These are phyloP conservation scores for Linnemannia elongata DNA, from an alignment of 192 early-diverging fungal genomes.

Conservation along the genomic window DNA sequence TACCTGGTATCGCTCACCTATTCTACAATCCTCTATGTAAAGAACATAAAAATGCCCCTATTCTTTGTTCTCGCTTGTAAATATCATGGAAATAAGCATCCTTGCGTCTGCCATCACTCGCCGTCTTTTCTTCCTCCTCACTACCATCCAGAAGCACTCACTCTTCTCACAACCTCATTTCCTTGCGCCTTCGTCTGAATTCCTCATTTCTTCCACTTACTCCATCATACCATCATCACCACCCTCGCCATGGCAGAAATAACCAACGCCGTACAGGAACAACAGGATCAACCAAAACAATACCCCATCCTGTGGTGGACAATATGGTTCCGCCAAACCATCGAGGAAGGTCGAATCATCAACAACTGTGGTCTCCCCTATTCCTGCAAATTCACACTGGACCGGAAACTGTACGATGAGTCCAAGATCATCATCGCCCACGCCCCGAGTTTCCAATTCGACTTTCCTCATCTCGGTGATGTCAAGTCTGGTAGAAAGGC, in stretches of 20 bases:
- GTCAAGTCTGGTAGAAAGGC: conserved; percentile 14
- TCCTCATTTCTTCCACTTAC: no score
- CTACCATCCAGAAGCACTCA: no score
- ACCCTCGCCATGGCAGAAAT: neutral
- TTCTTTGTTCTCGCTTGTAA: no score
- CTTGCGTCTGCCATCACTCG: no score
- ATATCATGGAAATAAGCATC: no score
- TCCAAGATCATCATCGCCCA: conserved; percentile 22
- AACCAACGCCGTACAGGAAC: neutral
- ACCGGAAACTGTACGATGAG: conserved; percentile 17
- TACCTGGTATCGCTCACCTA: no score
- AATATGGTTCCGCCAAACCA: neutral
- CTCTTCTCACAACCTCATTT: no score
- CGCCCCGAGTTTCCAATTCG: conserved; percentile 1
- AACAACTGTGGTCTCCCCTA: conserved; percentile 32
- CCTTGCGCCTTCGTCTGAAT: no score
- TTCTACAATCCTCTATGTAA: no score
- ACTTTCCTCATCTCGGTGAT: conserved; percentile 13
- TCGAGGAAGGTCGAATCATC: conserved; percentile 7
- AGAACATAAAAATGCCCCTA: no score
- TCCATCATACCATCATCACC: no score
- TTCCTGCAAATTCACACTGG: conserved; percentile 33
- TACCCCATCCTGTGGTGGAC: conserved; percentile 39
- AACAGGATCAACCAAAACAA: conserved; percentile 8
- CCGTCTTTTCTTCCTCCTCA: no score